Conservation (phyloP, 192 early-diverging fungal species). For the Mortierella claussenii region DNA sequence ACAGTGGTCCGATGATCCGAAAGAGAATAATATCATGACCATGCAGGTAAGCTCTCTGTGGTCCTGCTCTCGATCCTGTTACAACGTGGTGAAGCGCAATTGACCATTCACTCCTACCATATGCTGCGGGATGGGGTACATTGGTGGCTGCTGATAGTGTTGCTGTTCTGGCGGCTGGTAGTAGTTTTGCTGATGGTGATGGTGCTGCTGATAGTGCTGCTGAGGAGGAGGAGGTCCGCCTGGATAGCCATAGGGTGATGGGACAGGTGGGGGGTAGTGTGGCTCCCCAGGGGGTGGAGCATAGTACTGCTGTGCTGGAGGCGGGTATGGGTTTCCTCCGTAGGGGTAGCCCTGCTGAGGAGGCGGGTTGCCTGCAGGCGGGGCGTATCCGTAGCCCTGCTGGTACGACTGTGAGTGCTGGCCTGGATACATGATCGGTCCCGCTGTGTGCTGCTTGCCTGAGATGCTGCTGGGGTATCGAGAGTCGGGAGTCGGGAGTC, state of each 20-base stretch:
- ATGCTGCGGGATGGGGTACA: conserved; percentile 24
- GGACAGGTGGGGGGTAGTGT: conserved; percentile 23
- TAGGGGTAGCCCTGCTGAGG: conserved; percentile 4
- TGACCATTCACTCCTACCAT: conserved; percentile 8
- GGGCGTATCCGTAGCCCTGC: conserved; percentile 16
- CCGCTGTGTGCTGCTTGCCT: too few relatives aligned
- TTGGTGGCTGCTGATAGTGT: conserved; percentile 7
- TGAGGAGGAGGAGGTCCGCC: conserved; percentile 1
- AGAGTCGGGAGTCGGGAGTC: too few relatives aligned
- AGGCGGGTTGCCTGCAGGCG: neutral
- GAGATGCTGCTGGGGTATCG: too few relatives aligned
- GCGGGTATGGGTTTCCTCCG: conserved; percentile 8
- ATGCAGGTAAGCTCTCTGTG: too few relatives aligned
- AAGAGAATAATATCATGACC: conserved; percentile 1
- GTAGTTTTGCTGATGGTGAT: conserved; percentile 24
- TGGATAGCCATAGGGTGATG: conserved; percentile 10
- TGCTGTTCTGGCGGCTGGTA: conserved; percentile 3
- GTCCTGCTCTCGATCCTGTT: neutral
- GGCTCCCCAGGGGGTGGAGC: conserved; percentile 15
- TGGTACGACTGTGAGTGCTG: conserved; percentile 9
- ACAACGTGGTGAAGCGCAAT: neutral
- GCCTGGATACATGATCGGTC: conserved; percentile 38
- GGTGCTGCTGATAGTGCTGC: conserved; percentile 26
- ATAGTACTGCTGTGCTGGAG: conserved; percentile 5
- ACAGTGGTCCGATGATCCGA: neutral